These are phyloP conservation scores for Brassica napus DNA, from an alignment of 345 rosid species.

Conservation along the genomic window Da-Ae NC_063445.1:30762501-30763000, in stretches of 20 bases:
- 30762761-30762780: not conserved
- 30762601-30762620: not conserved
- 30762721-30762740: not conserved
- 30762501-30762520: constrained; percentile 16
- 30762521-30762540: constrained; percentile 1
- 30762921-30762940: not conserved
- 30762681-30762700: constrained; percentile 14
- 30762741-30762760: not conserved
- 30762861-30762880: not conserved
- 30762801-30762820: constrained; percentile 27
- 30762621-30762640: constrained; percentile 20
- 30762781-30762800: constrained; percentile 19
- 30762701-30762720: constrained; percentile 15
- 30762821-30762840: constrained; percentile 3
- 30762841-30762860: not conserved
- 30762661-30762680: not conserved
- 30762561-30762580: constrained; percentile 22
- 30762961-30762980: not conserved
- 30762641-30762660: constrained; percentile 26
- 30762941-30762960: not conserved
- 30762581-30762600: constrained; percentile 12
- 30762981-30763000: not conserved
- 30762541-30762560: constrained; percentile 18
- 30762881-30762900: not conserved
- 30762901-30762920: not conserved